A percentile compares a stretch with the other conserved stretches of the same genome.
Evolutionary conservation across 441 rosid genomes (phyloP).

Genomic region (Theobroma grandiflorum): DNA sequence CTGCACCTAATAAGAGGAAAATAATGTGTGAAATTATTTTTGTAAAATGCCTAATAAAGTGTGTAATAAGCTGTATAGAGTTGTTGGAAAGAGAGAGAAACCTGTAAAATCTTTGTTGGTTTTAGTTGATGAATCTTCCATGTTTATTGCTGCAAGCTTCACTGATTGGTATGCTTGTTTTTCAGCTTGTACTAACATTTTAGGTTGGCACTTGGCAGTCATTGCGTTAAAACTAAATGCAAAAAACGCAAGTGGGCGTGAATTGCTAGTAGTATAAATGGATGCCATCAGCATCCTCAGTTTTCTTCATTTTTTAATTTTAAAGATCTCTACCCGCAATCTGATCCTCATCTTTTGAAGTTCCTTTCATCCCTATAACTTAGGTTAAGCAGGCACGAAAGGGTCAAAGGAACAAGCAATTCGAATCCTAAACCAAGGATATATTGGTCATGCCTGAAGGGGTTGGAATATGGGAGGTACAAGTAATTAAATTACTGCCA

Average conservation of each 20-base stretch:
- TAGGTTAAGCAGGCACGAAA: neutral
- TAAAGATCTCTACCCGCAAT: too few species aligned
- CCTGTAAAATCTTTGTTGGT: neutral
- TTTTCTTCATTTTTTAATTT: neutral
- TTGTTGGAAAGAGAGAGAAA: constrained; percentile 5
- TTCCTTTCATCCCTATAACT: neutral
- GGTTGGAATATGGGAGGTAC: neutral
- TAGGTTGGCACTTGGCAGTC: neutral
- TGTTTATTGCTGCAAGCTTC: neutral
- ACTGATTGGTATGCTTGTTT: neutral
- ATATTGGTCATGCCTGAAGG: too few species aligned
- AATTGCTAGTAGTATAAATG: neutral
- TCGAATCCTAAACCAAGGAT: too few species aligned
- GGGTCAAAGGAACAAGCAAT: neutral
- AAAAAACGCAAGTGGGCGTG: neutral
- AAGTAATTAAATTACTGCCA: neutral
- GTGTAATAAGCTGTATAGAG: constrained; percentile 24
- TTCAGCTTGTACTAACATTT: neutral
- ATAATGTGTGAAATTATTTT: neutral
- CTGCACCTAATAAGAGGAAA: constrained; percentile 14
- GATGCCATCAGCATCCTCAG: neutral
- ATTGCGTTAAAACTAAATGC: neutral
- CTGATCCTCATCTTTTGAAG: too few species aligned
- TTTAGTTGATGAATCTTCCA: neutral
- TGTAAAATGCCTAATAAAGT: constrained; percentile 21